Conservation (phyloP, 2,329 filamentous ascomycete genomes). For the Annulohypoxylon truncatum region DNA sequence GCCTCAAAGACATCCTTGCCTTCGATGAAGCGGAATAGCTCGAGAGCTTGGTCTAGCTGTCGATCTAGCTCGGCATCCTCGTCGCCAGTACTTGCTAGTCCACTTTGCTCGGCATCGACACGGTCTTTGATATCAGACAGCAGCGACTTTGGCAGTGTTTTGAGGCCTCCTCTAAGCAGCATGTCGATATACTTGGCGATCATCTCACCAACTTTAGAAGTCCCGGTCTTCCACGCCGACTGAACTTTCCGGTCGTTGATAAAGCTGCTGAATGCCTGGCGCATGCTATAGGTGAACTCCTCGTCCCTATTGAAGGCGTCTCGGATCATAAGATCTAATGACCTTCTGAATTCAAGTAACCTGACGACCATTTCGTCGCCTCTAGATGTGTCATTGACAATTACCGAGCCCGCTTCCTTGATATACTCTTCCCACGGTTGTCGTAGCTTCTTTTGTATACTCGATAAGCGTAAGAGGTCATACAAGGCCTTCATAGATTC, state of each 20-base stretch:
- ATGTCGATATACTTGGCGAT: constrained; percentile 97
- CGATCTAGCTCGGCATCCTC: constrained; percentile 93
- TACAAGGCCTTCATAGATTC: constrained; percentile 81
- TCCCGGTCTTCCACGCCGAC: constrained; percentile 80
- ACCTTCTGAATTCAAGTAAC: constrained; percentile 82
- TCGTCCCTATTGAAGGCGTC: constrained; percentile 82
- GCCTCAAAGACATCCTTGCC: constrained; percentile 98
- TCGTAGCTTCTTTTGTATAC: constrained; percentile 76
- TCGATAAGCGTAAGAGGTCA: constrained; percentile 76
- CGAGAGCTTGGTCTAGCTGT: constrained; percentile 91
- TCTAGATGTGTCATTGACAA: constrained; percentile 83
- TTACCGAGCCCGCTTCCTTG: constrained; percentile 75
- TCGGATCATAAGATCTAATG: constrained; percentile 80
- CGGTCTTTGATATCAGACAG: constrained; percentile 71
- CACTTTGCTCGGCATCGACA: constrained; percentile 67
- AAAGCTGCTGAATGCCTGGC: constrained; percentile 87
- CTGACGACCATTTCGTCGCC: constrained; percentile 88
- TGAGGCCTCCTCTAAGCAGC: constrained; percentile 87
- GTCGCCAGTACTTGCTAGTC: constrained; percentile 77
- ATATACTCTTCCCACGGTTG: constrained; percentile 84
- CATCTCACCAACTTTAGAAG: constrained; percentile 97
- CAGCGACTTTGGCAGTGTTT: constrained; percentile 78
- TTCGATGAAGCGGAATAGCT: constrained; percentile 96
- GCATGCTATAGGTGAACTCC: constrained; percentile 79
- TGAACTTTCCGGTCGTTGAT: constrained; percentile 89